Percentiles rank a stretch among this genome's conserved stretches.
Conservation (phyloP, 2,329 filamentous ascomycete species). For the Rhexocercosporidium sp. region DNA sequence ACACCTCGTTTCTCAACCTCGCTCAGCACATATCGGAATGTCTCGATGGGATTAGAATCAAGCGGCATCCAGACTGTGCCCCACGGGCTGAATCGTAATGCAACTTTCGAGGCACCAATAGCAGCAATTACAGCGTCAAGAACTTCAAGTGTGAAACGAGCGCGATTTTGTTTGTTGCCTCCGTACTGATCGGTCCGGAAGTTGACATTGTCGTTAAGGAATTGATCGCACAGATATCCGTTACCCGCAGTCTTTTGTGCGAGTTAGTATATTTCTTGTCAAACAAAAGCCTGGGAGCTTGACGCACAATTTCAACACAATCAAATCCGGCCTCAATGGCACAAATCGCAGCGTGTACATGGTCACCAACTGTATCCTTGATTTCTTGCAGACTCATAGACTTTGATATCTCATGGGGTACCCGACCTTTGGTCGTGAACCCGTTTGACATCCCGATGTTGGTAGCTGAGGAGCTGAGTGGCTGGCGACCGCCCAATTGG, state of each 20-base stretch:
- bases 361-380: slow-evolving; percentile 33
- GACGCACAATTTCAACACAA: slow-evolving; percentile 35
- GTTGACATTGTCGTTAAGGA: slow-evolving; percentile 53
- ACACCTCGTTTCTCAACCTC: slow-evolving; percentile 28
- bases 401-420: slow-evolving; percentile 22
- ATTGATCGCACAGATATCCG: slow-evolving; percentile 60
- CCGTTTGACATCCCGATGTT: slow-evolving; percentile 25
- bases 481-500: slow-evolving; percentile 32
- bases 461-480: slow-evolving; percentile 41
- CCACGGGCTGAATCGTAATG: slow-evolving; percentile 63
- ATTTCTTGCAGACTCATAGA: slow-evolving; percentile 38
- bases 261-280: no score
- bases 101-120: slow-evolving; percentile 55
- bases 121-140: slow-evolving; percentile 51
- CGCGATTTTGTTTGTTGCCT: slow-evolving; percentile 33
- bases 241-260: slow-evolving; percentile 42
- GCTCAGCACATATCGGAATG: slow-evolving; percentile 17
- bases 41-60: slow-evolving; percentile 22
- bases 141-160: slow-evolving; percentile 56
- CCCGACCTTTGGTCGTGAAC: slow-evolving; percentile 19
- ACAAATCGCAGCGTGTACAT: slow-evolving; percentile 36
- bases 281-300: no score
- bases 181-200: slow-evolving; percentile 51
- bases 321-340: slow-evolving; percentile 38
- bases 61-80: slow-evolving; percentile 25